phyloP scores from a whole-genome alignment of 805 yeast species.

The Candida caryicola region DNA sequence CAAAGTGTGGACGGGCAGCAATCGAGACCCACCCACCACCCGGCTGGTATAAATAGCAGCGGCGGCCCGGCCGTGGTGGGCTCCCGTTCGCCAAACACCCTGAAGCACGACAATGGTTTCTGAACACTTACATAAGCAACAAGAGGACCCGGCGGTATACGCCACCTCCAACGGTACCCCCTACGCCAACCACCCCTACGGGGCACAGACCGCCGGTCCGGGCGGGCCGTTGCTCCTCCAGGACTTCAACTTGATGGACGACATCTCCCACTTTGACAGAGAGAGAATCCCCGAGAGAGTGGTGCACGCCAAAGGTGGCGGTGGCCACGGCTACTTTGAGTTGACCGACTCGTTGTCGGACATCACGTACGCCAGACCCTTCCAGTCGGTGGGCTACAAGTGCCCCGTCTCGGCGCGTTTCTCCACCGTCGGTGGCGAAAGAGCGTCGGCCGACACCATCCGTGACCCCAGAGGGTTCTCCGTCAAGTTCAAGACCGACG shows the following conservation, averaged over 20 bases:
- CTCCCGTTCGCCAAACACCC: too few relatives aligned
- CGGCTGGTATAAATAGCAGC: neutral
- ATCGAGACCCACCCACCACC: too few relatives aligned
- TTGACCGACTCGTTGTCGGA: conserved; percentile 64
- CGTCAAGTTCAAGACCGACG: conserved; percentile 76
- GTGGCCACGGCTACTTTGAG: conserved; percentile 85
- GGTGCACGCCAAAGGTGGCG: conserved; percentile 92
- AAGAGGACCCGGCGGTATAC: conserved; percentile 28
- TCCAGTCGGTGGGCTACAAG: conserved; percentile 73
- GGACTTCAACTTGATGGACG: conserved; percentile 77
- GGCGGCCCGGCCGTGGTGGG: too few relatives aligned
- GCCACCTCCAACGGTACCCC: conserved; percentile 57
- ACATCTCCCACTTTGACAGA: conserved; percentile 83
- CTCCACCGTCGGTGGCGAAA: conserved; percentile 86
- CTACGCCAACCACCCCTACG: conserved; percentile 54
- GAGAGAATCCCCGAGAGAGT: conserved; percentile 92
- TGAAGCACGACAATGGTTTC: conserved; percentile 4
- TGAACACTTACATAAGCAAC: conserved; percentile 2
- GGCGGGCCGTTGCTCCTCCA: conserved; percentile 80
- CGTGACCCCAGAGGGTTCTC: conserved; percentile 89
- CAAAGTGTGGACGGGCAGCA: neutral
- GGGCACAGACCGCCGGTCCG: conserved; percentile 70
- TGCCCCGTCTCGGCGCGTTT: conserved; percentile 72
- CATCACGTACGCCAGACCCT: conserved; percentile 72
- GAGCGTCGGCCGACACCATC: conserved; percentile 77